Evolutionary conservation across 2,329 filamentous ascomycete genomes (phyloP), one percentile per base, ranked within the genome.

Genomic region (Chrysoporthe austroafricana): DNA sequence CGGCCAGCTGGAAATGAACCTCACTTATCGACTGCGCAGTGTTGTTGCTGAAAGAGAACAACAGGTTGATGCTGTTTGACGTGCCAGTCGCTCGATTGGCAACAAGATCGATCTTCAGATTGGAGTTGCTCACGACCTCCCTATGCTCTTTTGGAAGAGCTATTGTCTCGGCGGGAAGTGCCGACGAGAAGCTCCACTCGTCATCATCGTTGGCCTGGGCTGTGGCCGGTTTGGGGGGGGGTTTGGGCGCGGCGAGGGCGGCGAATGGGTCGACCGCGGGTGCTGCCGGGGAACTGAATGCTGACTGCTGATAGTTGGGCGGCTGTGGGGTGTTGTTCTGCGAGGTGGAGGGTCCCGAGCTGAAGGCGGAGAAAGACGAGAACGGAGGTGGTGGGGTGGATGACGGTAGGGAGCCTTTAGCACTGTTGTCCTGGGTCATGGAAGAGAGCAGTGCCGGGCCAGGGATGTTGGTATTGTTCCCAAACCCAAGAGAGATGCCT

Each of bases 181-280:
- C 90, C 0, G 95, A 98, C 3, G 92, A 89, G 77, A 98, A 98
- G 34, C 89, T 91, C 94, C 95, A 98, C 75, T 98, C 95, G 71
- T 98, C 95, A 62, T 97, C 95, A 58, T 92, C 88, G 62, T 82
- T 82, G 8, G 80, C 74, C 9, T 73, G 71, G 3, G 74, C 50
- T 0, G 77, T 77, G 9, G 76, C 62, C 5, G 80, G 73, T 64
- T 80, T 80, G 11, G 67, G 26, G 6, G 73, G 72, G 62, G 79
- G 77, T n/a, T 77, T 76, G 4, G 80, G 73, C 2, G 80, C 77
- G 18, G 79, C 76, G 8, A 88, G 81, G 14, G 83, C 80, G 1
- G 85, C 84, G 70, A 88, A 88, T 1, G 86, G 86, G 66, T 87
- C 85, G 18, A 78, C 75, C 4, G 80, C 73, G 26, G 78, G 75